Conservation (phyloP, 2,329 filamentous ascomycete genomes). For the Ilyonectria sp. region DNA sequence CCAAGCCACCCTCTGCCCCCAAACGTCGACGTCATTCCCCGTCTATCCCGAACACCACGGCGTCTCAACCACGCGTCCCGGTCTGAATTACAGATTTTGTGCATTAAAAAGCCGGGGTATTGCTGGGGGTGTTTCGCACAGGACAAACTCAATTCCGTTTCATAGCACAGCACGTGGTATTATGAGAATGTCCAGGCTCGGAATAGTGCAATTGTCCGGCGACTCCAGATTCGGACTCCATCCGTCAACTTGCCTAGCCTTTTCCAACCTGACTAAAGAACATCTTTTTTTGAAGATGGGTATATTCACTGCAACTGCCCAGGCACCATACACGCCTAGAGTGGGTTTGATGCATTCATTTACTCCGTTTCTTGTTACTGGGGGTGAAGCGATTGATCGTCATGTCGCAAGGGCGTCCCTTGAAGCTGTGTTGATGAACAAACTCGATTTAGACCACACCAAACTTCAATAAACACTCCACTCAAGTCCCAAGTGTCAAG, state of each 20-base stretch:
- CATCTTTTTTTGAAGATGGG: background rate
- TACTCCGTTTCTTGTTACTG: slow-evolving; percentile 13
- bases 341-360: background rate
- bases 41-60: slow-evolving; percentile 1
- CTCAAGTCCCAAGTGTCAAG: background rate
- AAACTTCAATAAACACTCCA: background rate
- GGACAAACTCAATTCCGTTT: background rate
- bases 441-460: background rate
- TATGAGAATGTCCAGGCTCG: background rate
- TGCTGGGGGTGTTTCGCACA: background rate
- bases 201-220: background rate
- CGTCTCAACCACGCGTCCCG: background rate
- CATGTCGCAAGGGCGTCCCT: background rate
- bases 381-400: background rate
- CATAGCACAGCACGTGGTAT: background rate
- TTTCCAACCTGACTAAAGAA: background rate
- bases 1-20: slow-evolving; percentile 4
- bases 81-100: background rate
- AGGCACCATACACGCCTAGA: background rate
- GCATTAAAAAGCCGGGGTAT: background rate
- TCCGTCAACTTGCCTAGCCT: background rate
- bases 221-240: background rate
- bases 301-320: background rate
- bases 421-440: background rate
- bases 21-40: slow-evolving; percentile 1